Evolutionary conservation across 176 grass and related monocot genomes (phyloP).

Genomic region (Carex myosuroides): DNA sequence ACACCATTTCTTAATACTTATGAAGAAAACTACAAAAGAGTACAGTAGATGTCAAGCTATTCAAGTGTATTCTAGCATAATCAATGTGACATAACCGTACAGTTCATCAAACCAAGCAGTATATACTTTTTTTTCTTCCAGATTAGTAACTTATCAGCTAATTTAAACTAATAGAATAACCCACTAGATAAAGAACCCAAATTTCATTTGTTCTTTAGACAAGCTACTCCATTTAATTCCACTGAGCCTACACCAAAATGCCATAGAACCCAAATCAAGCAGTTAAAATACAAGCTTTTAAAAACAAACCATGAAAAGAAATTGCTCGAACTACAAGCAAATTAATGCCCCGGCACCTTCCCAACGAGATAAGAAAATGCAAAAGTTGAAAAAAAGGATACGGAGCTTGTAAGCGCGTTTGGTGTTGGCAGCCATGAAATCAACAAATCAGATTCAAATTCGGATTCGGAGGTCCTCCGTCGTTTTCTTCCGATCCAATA

Average conservation of each 20-base stretch:
- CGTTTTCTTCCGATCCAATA: slow-evolving; percentile 22
- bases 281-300: neutral
- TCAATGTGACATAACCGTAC: neutral
- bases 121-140: neutral
- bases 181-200: neutral
- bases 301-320: neutral
- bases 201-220: neutral
- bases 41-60: neutral
- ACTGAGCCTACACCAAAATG: neutral
- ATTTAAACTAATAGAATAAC: neutral
- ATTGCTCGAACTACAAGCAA: neutral
- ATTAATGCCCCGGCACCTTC: neutral
- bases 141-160: neutral
- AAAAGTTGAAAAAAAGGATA: slow-evolving; percentile 50
- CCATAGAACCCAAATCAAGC: slow-evolving; percentile 1
- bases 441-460: slow-evolving; percentile 13
- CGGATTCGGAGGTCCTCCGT: neutral
- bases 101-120: neutral
- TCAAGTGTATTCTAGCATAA: neutral
- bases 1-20: neutral
- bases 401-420: slow-evolving; percentile 99
- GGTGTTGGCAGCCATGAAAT: slow-evolving; percentile 80
- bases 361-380: slow-evolving; percentile 3
- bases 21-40: neutral
- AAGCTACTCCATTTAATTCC: neutral